Base-by-base conservation (phyloP, 2,329 filamentous ascomycete genomes). In the Talaromyces sp. region DNA sequence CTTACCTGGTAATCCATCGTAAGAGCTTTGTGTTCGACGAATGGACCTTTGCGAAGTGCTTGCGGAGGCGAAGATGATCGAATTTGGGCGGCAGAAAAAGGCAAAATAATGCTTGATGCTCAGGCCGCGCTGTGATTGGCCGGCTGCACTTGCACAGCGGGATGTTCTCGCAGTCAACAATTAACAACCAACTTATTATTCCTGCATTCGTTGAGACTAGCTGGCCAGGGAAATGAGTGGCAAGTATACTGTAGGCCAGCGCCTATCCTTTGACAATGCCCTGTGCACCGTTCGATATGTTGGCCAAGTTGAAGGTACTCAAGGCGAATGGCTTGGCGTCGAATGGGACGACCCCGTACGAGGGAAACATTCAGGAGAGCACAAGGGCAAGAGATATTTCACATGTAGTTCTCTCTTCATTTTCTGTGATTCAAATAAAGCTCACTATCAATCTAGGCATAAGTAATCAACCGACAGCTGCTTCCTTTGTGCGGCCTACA, bases 311-410 rank as follows among this genome's bases (percentile, higher is more conserved):
- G 82, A 85, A 57, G 90, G 89, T 67, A 93, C 92, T 9, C 82
- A 84, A 51, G 91, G 92, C 55, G 81, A 84, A 65, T 98, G 93
- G 93, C 83, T 98, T 36, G 95, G 95, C 54, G 91, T 98, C 55
- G 95, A 99, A 82, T 99, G 95, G 95, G 93, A 98, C 76, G 91
- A 97, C 73, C 80, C 87, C 61, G 83, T 81, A 42, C 84, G 93
- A 69, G 95, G 95, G 64, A 98, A 97, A 80, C 93, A 99, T 76
- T 85, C 93, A 70, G 95, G 95, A 62, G 87, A 88, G 63, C 87
- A 96, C 76, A 87, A 89, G 65, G 91, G 89, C 63, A 81, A 84
- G 64, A 86, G 85, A 64, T 96, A 97, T 73, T 98, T 98, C 70
- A 79, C 82, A 68, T 96, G 93, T 93, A 84, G 47, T 39, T 65